phyloP scores from a whole-genome alignment of 345 rosid genomes.

The Arabidopsis thaliana region DNA sequence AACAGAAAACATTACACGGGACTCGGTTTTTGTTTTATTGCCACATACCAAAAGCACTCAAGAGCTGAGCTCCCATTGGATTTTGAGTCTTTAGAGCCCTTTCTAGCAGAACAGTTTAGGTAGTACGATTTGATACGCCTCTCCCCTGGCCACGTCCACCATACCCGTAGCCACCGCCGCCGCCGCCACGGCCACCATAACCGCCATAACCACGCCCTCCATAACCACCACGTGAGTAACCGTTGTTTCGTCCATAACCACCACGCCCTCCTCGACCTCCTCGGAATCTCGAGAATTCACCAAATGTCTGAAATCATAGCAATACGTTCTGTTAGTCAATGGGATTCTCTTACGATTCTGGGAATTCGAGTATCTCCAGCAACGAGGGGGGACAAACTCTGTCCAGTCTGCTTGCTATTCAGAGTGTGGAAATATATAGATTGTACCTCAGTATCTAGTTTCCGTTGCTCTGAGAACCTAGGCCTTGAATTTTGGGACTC shows the following conservation, averaged over 20 bases:
- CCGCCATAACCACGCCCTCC: constrained; percentile 42
- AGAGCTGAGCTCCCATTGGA: constrained; percentile 10
- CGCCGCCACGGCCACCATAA: constrained; percentile 38
- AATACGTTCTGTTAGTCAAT: constrained; percentile 19
- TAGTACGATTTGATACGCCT: constrained; percentile 24
- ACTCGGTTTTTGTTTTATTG: constrained; percentile 37
- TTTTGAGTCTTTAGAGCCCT: not conserved
- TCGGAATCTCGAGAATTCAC: constrained; percentile 62
- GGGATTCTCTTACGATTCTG: not conserved
- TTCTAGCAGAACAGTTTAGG: constrained; percentile 11
- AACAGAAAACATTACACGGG: constrained; percentile 28
- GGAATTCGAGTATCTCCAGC: not conserved
- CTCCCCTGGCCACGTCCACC: constrained; percentile 46
- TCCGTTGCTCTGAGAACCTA: constrained; percentile 84
- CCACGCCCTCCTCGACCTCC: constrained; percentile 47
- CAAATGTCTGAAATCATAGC: constrained; percentile 63
- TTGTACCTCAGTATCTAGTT: constrained; percentile 83
- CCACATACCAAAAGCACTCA: constrained; percentile 26
- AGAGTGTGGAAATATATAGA: not conserved
- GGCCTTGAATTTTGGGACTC: constrained; percentile 72
- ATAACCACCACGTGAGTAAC: constrained; percentile 52
- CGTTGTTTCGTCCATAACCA: constrained; percentile 44
- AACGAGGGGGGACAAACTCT: not conserved
- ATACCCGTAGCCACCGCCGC: constrained; percentile 43
- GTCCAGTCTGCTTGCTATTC: not conserved